Base-by-base conservation (phyloP, 164 flowering plant genomes). In the Stephania cephalantha region DNA sequence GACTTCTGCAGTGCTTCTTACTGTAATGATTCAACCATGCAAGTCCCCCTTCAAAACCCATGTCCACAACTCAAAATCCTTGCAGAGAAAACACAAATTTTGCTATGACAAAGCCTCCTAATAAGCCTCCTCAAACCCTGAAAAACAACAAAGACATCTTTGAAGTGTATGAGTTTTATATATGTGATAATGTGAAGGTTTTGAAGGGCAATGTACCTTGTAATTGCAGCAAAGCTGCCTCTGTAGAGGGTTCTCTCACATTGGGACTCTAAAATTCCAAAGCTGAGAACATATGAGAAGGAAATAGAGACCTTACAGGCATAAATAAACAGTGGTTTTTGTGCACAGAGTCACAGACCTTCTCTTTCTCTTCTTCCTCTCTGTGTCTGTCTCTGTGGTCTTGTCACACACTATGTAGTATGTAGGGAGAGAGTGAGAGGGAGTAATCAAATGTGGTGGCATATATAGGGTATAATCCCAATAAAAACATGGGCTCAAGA, bases 1-100 rank as follows among this genome's bases (percentile, higher is more conserved):
- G 72, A 30, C 83, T 88, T 76, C 82, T 85, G 84, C 90, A 91
- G 7, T 83, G 85, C 78, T 82, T 85, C 85, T 79, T 85, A 9
- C 87, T 71, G 66, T 55, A 82, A 35, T 71, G 73, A 70, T 82
- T 85, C 79, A 83, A 67, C 81, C 81, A 73, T 29, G 48, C 83
- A 72, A 88, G 71, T 1, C 82, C 84, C 70, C 75, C 78, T 12
- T 74, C 68, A 66, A 82, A 78, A 42, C 85, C 85, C 86, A 85
- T 78, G 12, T 73, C n/a, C 35, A 61, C 10, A 18, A 5, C 3
- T 31, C 22, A 15, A 13, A 18, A 30, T 3, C 31, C 31, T 31
- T 25, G 2, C 53, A 53, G 17, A 53, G 10, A 53, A 6, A 53
- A 18, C 13, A 11, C 61, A 53, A 53, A 53, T 50, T 35, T 35